Base-by-base conservation (phyloP, 495 filamentous ascomycete species). In the Penicillium malachiteum region DNA sequence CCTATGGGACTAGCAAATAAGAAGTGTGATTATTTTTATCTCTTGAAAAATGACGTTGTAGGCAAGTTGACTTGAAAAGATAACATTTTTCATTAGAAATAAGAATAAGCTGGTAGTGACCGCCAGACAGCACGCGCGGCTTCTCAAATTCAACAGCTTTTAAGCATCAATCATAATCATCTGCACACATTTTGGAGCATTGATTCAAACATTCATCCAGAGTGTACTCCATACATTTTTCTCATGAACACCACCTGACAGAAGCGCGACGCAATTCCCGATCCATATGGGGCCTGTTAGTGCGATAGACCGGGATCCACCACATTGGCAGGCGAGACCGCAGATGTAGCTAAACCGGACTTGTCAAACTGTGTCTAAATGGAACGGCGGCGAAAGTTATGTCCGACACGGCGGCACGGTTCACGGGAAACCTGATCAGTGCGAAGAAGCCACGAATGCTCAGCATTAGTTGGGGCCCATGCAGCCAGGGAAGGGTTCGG, bases 281-380 rank as follows among this genome's bases (percentile, higher is more conserved):
- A 59, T 41, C 48, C 35, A 32, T n/a, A 55, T 38, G 38, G 5
- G n/a, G 32, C 30, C 40, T 33, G 18, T 50, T 37, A 7, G 50
- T 51, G 21, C 18, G 37, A 52, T 39, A 41, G 33, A 5, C n/a
- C 37, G 45, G 31, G 45, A 41, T 58, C 50, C 43, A 42, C 48
- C 16, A 12, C 16, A 21, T n/a, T 34, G 21, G 41, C 31, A 14
- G 54, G 44, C 45, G 54, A 60, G 49, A 44, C 44, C 18, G 40
- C 14, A 37, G 14, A 31, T 35, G 43, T 46, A 50, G 57, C 61
- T 55, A 64, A 54, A 53, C 42, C 53, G 35, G 56, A 55, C 53
- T 68, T 62, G 62, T 68, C 52, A 63, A 54, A 65, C 59, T 40
- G 34, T 21, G 59, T 63, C 7, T 52, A 53, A 57, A 62, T 63